Percentiles rank a stretch among this genome's conserved stretches.
Conservation (phyloP, 495 filamentous ascomycete species). For the Schizothecium vesticola region DNA sequence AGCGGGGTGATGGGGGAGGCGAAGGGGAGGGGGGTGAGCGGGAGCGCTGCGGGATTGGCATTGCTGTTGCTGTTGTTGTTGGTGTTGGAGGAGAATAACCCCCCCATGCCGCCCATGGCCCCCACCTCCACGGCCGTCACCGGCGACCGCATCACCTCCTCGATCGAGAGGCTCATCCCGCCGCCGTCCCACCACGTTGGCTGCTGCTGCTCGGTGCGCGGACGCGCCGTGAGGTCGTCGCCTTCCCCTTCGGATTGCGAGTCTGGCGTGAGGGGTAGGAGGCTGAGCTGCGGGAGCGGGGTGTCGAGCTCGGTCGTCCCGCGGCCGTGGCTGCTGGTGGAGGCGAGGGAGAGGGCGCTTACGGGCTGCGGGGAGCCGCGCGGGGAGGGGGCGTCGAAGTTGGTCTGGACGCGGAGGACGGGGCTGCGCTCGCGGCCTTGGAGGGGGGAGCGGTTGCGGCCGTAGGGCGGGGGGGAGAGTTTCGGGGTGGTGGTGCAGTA, state of each 20-base stretch:
- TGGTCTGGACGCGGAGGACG: slow-evolving; percentile 39
- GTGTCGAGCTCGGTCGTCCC: neutral
- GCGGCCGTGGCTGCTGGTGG: neutral
- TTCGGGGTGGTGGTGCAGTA: slow-evolving; percentile 13
- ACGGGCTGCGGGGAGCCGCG: neutral
- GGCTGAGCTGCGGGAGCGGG: neutral
- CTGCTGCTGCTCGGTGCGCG: slow-evolving; percentile 1
- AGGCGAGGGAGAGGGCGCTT: neutral
- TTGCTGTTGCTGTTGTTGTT: too few relatives aligned
- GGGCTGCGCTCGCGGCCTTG: slow-evolving; percentile 13
- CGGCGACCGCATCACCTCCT: neutral
- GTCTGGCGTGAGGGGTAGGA: neutral
- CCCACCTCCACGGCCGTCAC: neutral
- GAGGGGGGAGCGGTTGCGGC: neutral
- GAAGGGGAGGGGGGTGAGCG: neutral
- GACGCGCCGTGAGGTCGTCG: slow-evolving; percentile 37
- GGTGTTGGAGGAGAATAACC: too few relatives aligned
- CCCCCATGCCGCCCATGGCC: neutral
- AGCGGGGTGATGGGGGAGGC: slow-evolving; percentile 13
- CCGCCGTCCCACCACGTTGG: slow-evolving; percentile 8
- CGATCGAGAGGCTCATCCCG: neutral
- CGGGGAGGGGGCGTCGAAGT: slow-evolving; percentile 15
- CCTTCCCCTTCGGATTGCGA: neutral
- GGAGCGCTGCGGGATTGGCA: neutral
- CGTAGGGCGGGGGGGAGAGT: slow-evolving; percentile 12